Conservation (phyloP, 2,329 filamentous ascomycete species). For the Arachnopeziza araneosa region DNA sequence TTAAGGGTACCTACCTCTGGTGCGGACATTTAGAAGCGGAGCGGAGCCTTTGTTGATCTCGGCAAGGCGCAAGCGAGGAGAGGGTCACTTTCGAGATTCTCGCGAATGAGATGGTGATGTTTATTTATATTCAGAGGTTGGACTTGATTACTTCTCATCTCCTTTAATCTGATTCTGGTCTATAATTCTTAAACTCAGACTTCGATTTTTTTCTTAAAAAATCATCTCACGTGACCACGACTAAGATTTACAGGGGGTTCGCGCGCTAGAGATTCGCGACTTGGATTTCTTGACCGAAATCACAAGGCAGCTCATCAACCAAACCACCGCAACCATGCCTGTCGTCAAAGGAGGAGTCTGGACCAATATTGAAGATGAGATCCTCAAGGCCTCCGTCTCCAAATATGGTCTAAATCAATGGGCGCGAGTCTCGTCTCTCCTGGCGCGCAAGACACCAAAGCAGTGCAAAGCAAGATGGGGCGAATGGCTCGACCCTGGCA, state of each 20-base stretch:
- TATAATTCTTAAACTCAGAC: too few relatives aligned
- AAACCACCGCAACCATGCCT: slow-evolving; percentile 47
- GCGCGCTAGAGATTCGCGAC: not conserved
- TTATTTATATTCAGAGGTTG: too few relatives aligned
- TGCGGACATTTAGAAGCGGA: too few relatives aligned
- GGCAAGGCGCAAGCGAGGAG: too few relatives aligned
- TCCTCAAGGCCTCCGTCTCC: slow-evolving; percentile 81
- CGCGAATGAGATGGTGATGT: too few relatives aligned
- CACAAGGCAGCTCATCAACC: not conserved
- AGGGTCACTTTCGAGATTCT: too few relatives aligned
- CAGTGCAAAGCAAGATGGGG: slow-evolving; percentile 99
- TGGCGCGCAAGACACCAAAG: slow-evolving; percentile 96
- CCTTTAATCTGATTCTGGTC: too few relatives aligned
- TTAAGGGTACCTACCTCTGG: too few relatives aligned
- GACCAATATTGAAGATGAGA: slow-evolving; percentile 85
- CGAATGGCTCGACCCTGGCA: slow-evolving; percentile 96
- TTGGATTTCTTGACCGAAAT: not conserved
- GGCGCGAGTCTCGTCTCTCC: slow-evolving; percentile 94
- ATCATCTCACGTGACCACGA: not conserved
- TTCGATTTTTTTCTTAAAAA: not conserved
- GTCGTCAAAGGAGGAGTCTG: slow-evolving; percentile 71
- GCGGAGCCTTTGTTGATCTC: too few relatives aligned
- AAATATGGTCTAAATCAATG: slow-evolving; percentile 97
- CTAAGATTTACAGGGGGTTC: not conserved
- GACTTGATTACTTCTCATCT: too few relatives aligned